Percentiles rank a stretch among this genome's conserved stretches.
Evolutionary conservation across 2,329 filamentous ascomycete species (phyloP).

Genomic region (Mycosphaerella sp.): DNA sequence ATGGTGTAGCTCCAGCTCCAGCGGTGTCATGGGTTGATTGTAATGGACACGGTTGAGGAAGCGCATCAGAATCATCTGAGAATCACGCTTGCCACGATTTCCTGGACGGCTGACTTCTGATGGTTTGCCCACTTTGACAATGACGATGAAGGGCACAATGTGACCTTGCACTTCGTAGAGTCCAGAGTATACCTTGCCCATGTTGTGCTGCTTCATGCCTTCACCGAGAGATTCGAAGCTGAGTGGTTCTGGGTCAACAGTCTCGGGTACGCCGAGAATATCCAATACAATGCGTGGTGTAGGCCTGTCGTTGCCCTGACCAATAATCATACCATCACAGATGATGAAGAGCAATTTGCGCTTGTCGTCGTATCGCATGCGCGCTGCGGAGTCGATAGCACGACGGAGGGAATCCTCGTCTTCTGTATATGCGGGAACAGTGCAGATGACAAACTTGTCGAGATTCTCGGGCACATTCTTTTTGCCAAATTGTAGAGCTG

Average conservation of each 20-base stretch:
- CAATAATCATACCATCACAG: slow-evolving; percentile 99
- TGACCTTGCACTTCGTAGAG: slow-evolving; percentile 97
- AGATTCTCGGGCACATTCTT: slow-evolving; percentile 93
- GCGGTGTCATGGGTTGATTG: slow-evolving; percentile 88
- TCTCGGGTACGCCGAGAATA: slow-evolving; percentile 90
- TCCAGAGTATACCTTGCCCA: slow-evolving; percentile 98
- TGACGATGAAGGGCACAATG: slow-evolving; percentile 93
- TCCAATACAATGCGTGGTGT: slow-evolving; percentile 95
- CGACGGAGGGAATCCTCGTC: slow-evolving; percentile 95
- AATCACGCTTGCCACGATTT: slow-evolving; percentile 98
- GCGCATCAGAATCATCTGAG: slow-evolving; percentile 96
- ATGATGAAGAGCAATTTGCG: slow-evolving; percentile 88
- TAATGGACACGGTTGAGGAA: slow-evolving; percentile 99
- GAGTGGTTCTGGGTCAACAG: slow-evolving; percentile 87
- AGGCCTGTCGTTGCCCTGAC: slow-evolving; percentile 92
- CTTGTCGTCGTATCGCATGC: slow-evolving; percentile 97
- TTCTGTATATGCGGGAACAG: slow-evolving; percentile 96
- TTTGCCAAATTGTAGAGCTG: slow-evolving; percentile 84
- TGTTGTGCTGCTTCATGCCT: slow-evolving; percentile 96
- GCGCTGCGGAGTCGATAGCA: slow-evolving; percentile 90
- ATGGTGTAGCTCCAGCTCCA: slow-evolving; percentile 97
- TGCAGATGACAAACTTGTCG: slow-evolving; percentile 97
- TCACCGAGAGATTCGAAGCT: slow-evolving; percentile 96
- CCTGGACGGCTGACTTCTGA: slow-evolving; percentile 71
- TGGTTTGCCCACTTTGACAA: slow-evolving; percentile 89